phyloP scores from a whole-genome alignment of 768 basidiomycete genomes.

The Imleria badia region DNA sequence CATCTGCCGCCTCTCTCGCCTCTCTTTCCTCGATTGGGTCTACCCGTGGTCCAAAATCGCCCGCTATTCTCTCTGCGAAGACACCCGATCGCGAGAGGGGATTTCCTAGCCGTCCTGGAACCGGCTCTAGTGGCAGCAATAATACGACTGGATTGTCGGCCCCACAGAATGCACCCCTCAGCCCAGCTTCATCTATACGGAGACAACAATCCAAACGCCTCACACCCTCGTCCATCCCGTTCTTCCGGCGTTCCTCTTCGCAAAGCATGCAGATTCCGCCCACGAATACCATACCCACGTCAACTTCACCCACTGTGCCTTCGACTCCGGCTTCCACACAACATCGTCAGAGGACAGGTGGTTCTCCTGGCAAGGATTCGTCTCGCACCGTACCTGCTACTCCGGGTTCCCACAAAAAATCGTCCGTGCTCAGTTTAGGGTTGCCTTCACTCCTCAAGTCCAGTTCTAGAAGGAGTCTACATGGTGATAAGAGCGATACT shows the following conservation, averaged over 20 bases:
- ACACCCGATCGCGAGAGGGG: constrained; percentile 60
- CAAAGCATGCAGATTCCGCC: constrained; percentile 77
- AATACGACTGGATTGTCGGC: constrained; percentile 57
- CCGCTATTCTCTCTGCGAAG: constrained; percentile 44
- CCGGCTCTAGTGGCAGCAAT: constrained; percentile 75
- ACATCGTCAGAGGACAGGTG: constrained; percentile 41
- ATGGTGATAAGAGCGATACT: constrained; percentile 49
- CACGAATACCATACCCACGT: constrained; percentile 37
- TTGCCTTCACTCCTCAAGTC: constrained; percentile 85
- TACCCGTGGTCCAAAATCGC: constrained; percentile 48
- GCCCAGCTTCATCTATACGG: constrained; percentile 68
- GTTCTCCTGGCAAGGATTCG: constrained; percentile 55
- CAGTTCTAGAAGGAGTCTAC: constrained; percentile 77
- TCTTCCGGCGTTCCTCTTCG: constrained; percentile 89
- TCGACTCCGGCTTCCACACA: constrained; percentile 43
- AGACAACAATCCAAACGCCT: constrained; percentile 72
- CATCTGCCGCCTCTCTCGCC: constrained; percentile 71
- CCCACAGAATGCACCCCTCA: constrained; percentile 60
- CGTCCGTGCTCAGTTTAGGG: constrained; percentile 78
- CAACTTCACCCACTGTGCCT: constrained; percentile 54
- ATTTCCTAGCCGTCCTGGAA: constrained; percentile 64
- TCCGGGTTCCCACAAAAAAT: constrained; percentile 71
- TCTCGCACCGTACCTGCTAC: constrained; percentile 52
- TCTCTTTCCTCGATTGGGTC: constrained; percentile 77
- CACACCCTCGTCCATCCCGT: constrained; percentile 91